Evolutionary conservation across 2,329 filamentous ascomycete species (phyloP), one percentile per base, ranked within the genome.

Genomic region (Alternaria gansuensis): DNA sequence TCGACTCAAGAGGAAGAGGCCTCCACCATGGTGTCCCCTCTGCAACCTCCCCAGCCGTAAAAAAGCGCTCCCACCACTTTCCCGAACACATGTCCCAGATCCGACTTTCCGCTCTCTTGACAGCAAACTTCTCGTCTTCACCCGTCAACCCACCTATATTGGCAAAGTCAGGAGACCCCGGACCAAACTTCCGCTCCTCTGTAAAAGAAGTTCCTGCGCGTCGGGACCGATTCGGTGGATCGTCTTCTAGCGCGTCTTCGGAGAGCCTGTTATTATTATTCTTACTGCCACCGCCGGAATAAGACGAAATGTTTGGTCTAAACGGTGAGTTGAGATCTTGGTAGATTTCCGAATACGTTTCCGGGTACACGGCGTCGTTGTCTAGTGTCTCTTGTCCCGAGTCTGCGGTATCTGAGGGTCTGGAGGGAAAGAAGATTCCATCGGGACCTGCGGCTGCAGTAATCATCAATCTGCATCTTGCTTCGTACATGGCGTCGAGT

Each of bases 121-220:
- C 93, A 0, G 91, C 91, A 73, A 95, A 95, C 11, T 87, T 82
- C 75, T 94, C 91, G 74, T 94, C 91, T 73, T 93, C 90, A 11
- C 91, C 91, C 0, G 89, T 93, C 69, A 94, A 90, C 0, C 85
- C 87, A 10, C 83, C 80, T 0, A 88, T 84, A 63, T 88, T 87
- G 49, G 82, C 85, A 70, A 94, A 95, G 70, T 94, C 85, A 0
- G 80, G 81, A 37, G 59, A 60, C 21, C 41, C 60, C 13, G 59
- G 59, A 7, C 57, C 53, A 10, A 55, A 14, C 41, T 59, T 58
- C 11, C 74, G 67, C 40, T 78, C 74, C 21, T 75, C 71, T 4
- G 68, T 71, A 57, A 60, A 74, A 0, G 64, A 67, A 2, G 67
- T 62, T 6, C 65, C 69, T 7, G 64, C 58, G 3, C 68, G 67